These are phyloP conservation scores for Fusarium buxicola DNA, from an alignment of 2,329 filamentous ascomycete species.

Conservation along the genomic window DNA sequence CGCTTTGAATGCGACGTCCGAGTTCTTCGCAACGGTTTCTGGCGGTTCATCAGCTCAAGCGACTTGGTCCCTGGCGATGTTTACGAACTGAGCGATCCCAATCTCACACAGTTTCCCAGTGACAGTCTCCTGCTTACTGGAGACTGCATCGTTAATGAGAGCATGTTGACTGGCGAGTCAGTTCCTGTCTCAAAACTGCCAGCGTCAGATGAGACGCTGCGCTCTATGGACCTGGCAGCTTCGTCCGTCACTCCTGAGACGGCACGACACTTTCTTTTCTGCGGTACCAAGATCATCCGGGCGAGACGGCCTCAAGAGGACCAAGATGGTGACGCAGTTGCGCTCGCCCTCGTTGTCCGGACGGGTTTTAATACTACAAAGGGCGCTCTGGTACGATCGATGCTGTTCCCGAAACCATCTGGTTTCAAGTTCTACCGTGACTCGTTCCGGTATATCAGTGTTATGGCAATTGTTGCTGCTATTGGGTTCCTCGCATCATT, in stretches of 20 bases:
- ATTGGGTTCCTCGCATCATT: constrained; percentile 92
- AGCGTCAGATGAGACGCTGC: constrained; percentile 82
- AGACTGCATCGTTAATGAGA: constrained; percentile 98
- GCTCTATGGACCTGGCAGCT: constrained; percentile 79
- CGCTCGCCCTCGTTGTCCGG: constrained; percentile 89
- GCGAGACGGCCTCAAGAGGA: constrained; percentile 89
- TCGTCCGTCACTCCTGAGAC: constrained; percentile 85
- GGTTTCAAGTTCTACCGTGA: constrained; percentile 99
- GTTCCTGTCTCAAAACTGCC: constrained; percentile 95
- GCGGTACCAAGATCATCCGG: constrained; percentile 94
- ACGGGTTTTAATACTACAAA: constrained; percentile 99
- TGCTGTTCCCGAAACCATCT: constrained; percentile 98
- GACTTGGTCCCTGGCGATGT: constrained; percentile 96
- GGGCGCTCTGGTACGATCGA: constrained; percentile 92
- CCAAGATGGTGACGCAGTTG: constrained; percentile 87
- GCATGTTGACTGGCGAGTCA: constrained; percentile 98
- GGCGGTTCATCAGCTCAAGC: constrained; percentile 86
- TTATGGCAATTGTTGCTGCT: constrained; percentile 89
- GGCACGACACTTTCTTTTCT: constrained; percentile 91
- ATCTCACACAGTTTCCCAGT: constrained; percentile 86
- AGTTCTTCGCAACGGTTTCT: constrained; percentile 94
- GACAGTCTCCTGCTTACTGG: constrained; percentile 92
- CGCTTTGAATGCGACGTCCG: constrained; percentile 95
- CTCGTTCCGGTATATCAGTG: constrained; percentile 96
- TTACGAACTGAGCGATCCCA: constrained; percentile 96